A percentile compares a stretch with the other conserved stretches of the same genome.
These are phyloP conservation scores for Lumnitzera racemosa DNA, from an alignment of 345 rosid genomes.

Conservation along the genomic window DNA sequence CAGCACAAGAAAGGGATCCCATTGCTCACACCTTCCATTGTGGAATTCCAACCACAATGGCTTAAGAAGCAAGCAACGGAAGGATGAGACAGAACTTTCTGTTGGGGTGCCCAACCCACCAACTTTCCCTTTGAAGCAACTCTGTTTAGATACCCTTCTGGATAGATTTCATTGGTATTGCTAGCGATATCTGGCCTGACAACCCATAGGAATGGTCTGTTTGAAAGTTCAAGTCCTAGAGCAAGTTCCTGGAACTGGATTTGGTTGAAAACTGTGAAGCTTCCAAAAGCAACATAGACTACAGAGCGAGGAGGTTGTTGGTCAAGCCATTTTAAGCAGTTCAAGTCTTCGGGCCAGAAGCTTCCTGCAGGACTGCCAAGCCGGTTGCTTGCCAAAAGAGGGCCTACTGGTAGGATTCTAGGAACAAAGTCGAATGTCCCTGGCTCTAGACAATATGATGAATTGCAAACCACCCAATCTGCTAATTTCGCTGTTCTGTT, in stretches of 20 bases:
- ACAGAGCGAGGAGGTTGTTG: slow-evolving; percentile 7
- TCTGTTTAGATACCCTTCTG: slow-evolving; percentile 12
- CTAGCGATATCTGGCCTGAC: slow-evolving; percentile 5
- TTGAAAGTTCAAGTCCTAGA: slow-evolving; percentile 13
- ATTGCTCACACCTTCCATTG: slow-evolving; percentile 38
- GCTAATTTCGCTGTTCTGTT: neutral
- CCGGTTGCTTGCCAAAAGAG: slow-evolving; percentile 1
- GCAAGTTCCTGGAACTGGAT: slow-evolving; percentile 10
- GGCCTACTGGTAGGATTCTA: slow-evolving; percentile 12
- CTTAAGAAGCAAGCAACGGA: slow-evolving; percentile 24
- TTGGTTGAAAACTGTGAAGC: slow-evolving; percentile 11
- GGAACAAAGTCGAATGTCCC: slow-evolving; percentile 1
- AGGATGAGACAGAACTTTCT: slow-evolving; percentile 16
- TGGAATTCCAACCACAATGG: slow-evolving; percentile 65
- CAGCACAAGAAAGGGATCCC: slow-evolving; percentile 50
- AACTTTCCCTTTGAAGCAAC: slow-evolving; percentile 12
- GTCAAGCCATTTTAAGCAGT: slow-evolving; percentile 12
- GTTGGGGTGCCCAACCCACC: slow-evolving; percentile 20
- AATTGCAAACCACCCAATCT: slow-evolving; percentile 10
- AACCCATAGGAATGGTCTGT: slow-evolving; percentile 13
- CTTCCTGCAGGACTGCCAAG: neutral
- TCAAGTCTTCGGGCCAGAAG: slow-evolving; percentile 13
- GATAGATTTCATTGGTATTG: neutral
- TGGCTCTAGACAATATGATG: slow-evolving; percentile 16
- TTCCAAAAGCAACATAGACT: slow-evolving; percentile 15